These are phyloP conservation scores for Ganoderma sp. DNA, from an alignment of 1,284 basidiomycete species.

Conservation along the genomic window DNA sequence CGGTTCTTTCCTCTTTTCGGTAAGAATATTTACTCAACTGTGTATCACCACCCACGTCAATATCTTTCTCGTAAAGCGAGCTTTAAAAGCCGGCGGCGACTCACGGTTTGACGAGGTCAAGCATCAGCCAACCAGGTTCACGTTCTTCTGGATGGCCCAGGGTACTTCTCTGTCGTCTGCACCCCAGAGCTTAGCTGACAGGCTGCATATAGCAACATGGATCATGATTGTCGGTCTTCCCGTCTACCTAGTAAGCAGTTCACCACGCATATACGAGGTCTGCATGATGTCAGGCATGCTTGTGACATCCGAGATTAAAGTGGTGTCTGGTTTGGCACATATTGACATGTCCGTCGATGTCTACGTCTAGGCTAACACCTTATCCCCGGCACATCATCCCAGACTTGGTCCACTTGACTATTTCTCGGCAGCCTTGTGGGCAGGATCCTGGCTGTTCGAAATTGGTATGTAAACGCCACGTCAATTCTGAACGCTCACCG, in stretches of 20 bases:
- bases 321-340: neutral
- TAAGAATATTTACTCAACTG: constrained; percentile 37
- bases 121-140: constrained; percentile 63
- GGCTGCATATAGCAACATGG: constrained; percentile 60
- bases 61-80: constrained; percentile 42
- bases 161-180: constrained; percentile 42
- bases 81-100: constrained; percentile 58
- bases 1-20: constrained; percentile 66
- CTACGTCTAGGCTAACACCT: constrained; percentile 54
- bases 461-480: constrained; percentile 40
- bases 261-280: constrained; percentile 4
- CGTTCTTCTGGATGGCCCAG: constrained; percentile 74
- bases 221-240: constrained; percentile 72
- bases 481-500: constrained; percentile 1
- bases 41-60: neutral
- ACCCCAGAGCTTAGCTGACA: constrained; percentile 11
- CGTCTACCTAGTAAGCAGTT: constrained; percentile 56
- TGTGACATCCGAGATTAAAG: constrained; percentile 2
- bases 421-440: constrained; percentile 62
- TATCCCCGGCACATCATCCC: constrained; percentile 63
- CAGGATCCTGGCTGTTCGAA: constrained; percentile 66
- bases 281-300: neutral
- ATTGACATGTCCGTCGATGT: constrained; percentile 18
- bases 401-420: constrained; percentile 66
- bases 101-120: constrained; percentile 77